A percentile compares a stretch with the other conserved stretches of the same genome.
Evolutionary conservation across 2,329 filamentous ascomycete genomes (phyloP).

Genomic region (Magnaporthiopsis poae): DNA sequence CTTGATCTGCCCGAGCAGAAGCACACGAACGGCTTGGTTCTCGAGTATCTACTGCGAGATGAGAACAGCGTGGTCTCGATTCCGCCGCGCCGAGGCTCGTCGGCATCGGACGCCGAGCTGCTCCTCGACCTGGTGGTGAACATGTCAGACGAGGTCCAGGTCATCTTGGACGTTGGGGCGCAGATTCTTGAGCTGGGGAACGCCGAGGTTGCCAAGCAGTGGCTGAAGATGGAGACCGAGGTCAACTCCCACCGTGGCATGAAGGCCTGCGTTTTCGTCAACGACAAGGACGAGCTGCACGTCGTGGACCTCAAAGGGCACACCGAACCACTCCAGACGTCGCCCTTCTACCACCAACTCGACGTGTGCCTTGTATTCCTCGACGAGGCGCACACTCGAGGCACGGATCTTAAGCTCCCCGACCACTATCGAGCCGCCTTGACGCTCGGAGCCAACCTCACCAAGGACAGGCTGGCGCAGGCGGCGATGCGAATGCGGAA

Average conservation of each 20-base stretch:
- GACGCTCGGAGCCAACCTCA: slow-evolving; percentile 54
- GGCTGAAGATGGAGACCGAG: slow-evolving; percentile 32
- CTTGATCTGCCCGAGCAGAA: slow-evolving; percentile 42
- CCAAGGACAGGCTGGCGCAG: slow-evolving; percentile 61
- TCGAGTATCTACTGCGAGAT: slow-evolving; percentile 44
- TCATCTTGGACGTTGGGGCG: slow-evolving; percentile 63
- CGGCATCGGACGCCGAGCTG: slow-evolving; percentile 26
- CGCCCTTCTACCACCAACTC: slow-evolving; percentile 46
- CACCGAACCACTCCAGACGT: slow-evolving; percentile 43
- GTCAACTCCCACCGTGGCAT: slow-evolving; percentile 12
- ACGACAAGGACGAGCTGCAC: slow-evolving; percentile 42
- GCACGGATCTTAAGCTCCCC: slow-evolving; percentile 58
- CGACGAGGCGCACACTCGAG: slow-evolving; percentile 61
- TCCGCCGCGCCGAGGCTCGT: slow-evolving; percentile 16
- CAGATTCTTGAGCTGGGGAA: slow-evolving; percentile 58
- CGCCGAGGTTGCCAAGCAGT: slow-evolving; percentile 38
- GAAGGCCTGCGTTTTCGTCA: slow-evolving; percentile 48
- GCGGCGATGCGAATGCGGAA: slow-evolving; percentile 62
- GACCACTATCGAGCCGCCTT: slow-evolving; percentile 51
- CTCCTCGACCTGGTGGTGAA: slow-evolving; percentile 36
- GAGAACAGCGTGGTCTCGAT: slow-evolving; percentile 37
- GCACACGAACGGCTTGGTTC: slow-evolving; percentile 59
- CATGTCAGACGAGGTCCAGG: slow-evolving; percentile 33
- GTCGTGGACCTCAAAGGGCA: slow-evolving; percentile 40
- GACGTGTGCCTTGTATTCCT: slow-evolving; percentile 56